A percentile compares a stretch with the other conserved stretches of the same genome.
These are phyloP conservation scores for Debaryomyces subglobosus DNA, from an alignment of 1,139 yeast species.

Conservation along the genomic window DNA sequence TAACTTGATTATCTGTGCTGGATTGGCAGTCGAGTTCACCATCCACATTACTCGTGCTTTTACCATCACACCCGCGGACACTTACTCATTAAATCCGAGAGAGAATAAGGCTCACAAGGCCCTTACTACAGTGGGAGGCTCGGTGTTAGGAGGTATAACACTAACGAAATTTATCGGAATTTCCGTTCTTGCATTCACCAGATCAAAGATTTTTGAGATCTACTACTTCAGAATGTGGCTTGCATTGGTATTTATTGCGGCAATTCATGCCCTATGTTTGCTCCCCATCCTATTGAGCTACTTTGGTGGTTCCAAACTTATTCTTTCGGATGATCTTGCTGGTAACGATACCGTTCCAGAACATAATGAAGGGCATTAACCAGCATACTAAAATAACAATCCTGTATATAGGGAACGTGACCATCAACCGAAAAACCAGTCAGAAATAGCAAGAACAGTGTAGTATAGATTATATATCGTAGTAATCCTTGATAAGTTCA, in stretches of 20 bases:
- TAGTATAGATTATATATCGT: conserved; percentile 5
- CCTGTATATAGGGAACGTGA: conserved; percentile 5
- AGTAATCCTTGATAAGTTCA: conserved; percentile 6
- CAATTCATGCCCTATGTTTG: conserved; percentile 74
- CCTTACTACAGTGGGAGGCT: conserved; percentile 75
- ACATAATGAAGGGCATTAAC: not conserved
- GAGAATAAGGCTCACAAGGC: conserved; percentile 32
- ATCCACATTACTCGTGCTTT: conserved; percentile 84
- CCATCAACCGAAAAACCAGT: conserved; percentile 1
- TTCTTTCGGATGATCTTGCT: not conserved
- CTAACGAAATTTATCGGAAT: conserved; percentile 90
- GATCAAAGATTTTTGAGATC: conserved; percentile 83
- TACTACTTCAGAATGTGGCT: conserved; percentile 97
- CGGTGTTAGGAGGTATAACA: conserved; percentile 89
- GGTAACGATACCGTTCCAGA: not conserved
- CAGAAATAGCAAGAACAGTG: conserved; percentile 7
- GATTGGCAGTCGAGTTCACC: conserved; percentile 91
- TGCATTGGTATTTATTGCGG: conserved; percentile 74
- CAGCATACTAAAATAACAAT: not conserved
- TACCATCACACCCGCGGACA: conserved; percentile 27
- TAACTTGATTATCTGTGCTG: conserved; percentile 85
- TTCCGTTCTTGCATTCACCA: conserved; percentile 79
- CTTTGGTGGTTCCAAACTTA: conserved; percentile 43
- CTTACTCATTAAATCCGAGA: not conserved
- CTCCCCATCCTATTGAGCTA: conserved; percentile 73